phyloP scores from a whole-genome alignment of 495 filamentous ascomycete genomes.

The Penicillium canariense region DNA sequence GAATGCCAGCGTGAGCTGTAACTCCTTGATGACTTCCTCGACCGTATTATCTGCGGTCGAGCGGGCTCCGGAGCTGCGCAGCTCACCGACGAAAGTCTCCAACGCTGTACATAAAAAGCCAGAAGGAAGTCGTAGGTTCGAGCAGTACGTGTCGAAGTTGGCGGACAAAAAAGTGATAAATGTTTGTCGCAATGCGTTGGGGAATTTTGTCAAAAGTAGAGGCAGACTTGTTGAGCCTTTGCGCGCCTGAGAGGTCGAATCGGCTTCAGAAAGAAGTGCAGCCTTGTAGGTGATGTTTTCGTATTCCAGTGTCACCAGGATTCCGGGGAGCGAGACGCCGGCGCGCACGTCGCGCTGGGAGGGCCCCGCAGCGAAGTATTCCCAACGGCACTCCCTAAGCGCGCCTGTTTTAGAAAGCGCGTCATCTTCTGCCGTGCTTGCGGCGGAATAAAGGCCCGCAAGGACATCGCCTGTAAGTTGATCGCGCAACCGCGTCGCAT shows the following conservation, averaged over 20 bases:
- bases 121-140: constrained; percentile 40
- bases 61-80: constrained; percentile 6
- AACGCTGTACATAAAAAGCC: constrained; percentile 36
- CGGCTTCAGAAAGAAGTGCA: constrained; percentile 33
- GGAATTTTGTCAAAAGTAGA: constrained; percentile 53
- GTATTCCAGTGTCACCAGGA: constrained; percentile 48
- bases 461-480: constrained; percentile 52
- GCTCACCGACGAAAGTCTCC: constrained; percentile 27
- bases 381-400: constrained; percentile 48
- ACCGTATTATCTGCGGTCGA: constrained; percentile 8
- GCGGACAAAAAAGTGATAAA: constrained; percentile 47
- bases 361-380: constrained; percentile 28
- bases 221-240: constrained; percentile 47
- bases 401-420: constrained; percentile 45
- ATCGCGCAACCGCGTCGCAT: constrained; percentile 51
- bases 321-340: constrained; percentile 28
- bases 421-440: constrained; percentile 33
- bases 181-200: constrained; percentile 48
- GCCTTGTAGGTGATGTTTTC: constrained; percentile 51
- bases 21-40: constrained; percentile 37
- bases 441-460: constrained; percentile 39
- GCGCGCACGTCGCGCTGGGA: constrained; percentile 2
- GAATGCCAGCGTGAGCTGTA: constrained; percentile 43
- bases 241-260: constrained; percentile 2
- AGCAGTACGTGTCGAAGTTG: constrained; percentile 53